These are phyloP conservation scores for Chaetomium sp. DNA, from an alignment of 2,329 filamentous ascomycete species.

Conservation along the genomic window DNA sequence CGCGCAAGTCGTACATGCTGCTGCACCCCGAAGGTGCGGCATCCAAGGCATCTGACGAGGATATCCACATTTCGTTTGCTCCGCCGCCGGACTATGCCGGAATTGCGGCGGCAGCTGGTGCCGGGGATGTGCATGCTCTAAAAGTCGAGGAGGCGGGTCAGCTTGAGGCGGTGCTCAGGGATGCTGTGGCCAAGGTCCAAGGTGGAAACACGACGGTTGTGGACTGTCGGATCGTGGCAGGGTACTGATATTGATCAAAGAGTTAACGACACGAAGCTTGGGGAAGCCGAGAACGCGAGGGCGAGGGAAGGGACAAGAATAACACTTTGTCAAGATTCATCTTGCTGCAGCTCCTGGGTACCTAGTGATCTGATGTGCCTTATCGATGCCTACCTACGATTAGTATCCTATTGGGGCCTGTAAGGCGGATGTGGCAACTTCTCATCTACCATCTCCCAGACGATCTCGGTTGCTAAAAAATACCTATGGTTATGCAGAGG, in stretches of 20 bases:
- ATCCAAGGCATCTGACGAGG: conserved; percentile 58
- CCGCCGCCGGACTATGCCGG: conserved; percentile 61
- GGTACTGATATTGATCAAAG: background rate
- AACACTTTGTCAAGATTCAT: too few relatives aligned
- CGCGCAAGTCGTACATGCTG: conserved; percentile 56
- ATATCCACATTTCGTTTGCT: conserved; percentile 63
- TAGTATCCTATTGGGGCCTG: too few relatives aligned
- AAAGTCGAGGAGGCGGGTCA: conserved; percentile 8
- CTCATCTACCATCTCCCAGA: too few relatives aligned
- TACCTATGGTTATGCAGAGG: too few relatives aligned
- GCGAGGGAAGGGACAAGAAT: too few relatives aligned
- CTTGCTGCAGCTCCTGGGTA: too few relatives aligned
- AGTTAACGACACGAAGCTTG: too few relatives aligned
- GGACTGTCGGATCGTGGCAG: conserved; percentile 14
- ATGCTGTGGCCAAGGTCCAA: conserved; percentile 16
- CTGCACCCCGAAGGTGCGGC: conserved; percentile 61
- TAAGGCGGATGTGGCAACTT: too few relatives aligned
- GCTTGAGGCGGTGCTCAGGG: conserved; percentile 10
- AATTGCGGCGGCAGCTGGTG: conserved; percentile 61
- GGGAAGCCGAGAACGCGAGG: too few relatives aligned
- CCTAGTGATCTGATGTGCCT: too few relatives aligned
- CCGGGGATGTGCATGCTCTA: conserved; percentile 11
- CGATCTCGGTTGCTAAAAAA: too few relatives aligned
- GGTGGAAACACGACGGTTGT: conserved; percentile 13
- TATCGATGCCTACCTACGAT: too few relatives aligned